A percentile compares a stretch with the other conserved stretches of the same genome.
These are phyloP conservation scores for Microdochium trichocladiopsis DNA, from an alignment of 2,329 filamentous ascomycete species.

Conservation along the genomic window DNA sequence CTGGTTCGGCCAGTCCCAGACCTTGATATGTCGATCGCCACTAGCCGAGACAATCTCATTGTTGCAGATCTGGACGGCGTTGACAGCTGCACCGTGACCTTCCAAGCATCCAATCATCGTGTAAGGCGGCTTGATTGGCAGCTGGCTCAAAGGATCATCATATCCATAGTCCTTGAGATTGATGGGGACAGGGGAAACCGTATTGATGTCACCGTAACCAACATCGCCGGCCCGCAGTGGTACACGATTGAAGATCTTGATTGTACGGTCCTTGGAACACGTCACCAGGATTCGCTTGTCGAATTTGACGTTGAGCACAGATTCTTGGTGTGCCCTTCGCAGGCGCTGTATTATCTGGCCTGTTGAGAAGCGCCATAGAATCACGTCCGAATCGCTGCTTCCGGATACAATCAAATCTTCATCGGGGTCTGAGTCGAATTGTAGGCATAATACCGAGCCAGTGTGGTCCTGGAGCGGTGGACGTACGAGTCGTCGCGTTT, in stretches of 20 bases:
- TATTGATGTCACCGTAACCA: slow-evolving; percentile 38
- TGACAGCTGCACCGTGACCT: slow-evolving; percentile 87
- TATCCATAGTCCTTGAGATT: slow-evolving; percentile 49
- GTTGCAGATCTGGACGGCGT: slow-evolving; percentile 85
- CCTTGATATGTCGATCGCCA: slow-evolving; percentile 86
- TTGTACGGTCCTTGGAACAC: slow-evolving; percentile 93
- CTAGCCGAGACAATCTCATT: slow-evolving; percentile 90
- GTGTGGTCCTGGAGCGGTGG: slow-evolving; percentile 69
- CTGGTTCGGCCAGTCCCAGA: slow-evolving; percentile 86
- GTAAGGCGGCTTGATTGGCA: slow-evolving; percentile 56
- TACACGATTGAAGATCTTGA: slow-evolving; percentile 89
- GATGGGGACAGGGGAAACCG: slow-evolving; percentile 44
- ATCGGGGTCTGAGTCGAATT: slow-evolving; percentile 82
- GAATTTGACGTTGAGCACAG: slow-evolving; percentile 88
- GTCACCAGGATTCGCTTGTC: slow-evolving; percentile 89
- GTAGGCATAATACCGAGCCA: slow-evolving; percentile 87
- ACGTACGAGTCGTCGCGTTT: slow-evolving; percentile 69
- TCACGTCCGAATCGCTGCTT: slow-evolving; percentile 85
- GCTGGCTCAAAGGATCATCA: slow-evolving; percentile 35
- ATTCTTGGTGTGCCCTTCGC: slow-evolving; percentile 73
- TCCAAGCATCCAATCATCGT: slow-evolving; percentile 71
- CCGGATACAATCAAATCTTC: slow-evolving; percentile 94
- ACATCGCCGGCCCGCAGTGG: slow-evolving; percentile 54
- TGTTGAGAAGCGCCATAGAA: slow-evolving; percentile 90
- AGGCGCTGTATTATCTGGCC: slow-evolving; percentile 75